Conservation (phyloP, 1,139 yeast genomes). For the Yamadazyma sp. region DNA sequence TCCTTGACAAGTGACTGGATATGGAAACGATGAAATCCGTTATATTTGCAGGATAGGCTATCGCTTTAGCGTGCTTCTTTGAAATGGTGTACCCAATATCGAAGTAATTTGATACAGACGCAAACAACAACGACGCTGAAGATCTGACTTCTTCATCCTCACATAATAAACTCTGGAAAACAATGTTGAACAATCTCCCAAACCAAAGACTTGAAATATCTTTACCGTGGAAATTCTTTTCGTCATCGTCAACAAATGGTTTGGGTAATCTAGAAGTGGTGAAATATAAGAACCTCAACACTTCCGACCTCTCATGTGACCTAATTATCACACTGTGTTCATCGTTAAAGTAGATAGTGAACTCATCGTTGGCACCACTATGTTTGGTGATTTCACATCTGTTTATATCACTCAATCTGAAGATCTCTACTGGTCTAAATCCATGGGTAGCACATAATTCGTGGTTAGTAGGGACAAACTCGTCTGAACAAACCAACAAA, state of each 20-base stretch:
- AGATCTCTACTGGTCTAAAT: conserved; percentile 52
- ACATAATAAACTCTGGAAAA: conserved; percentile 67
- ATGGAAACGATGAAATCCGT: conserved; percentile 62
- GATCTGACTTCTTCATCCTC: conserved; percentile 58
- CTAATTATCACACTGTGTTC: conserved; percentile 50
- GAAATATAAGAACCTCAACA: conserved; percentile 67
- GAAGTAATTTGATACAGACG: conserved; percentile 62
- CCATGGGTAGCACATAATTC: conserved; percentile 27
- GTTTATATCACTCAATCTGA: conserved; percentile 49
- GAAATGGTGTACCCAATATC: conserved; percentile 61
- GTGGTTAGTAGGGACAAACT: conserved; percentile 23
- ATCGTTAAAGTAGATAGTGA: conserved; percentile 54
- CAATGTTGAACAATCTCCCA: conserved; percentile 63
- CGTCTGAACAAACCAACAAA: conserved; percentile 54
- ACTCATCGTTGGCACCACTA: conserved; percentile 47
- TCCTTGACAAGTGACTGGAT: conserved; percentile 55
- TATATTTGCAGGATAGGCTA: conserved; percentile 73
- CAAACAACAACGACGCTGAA: conserved; percentile 64
- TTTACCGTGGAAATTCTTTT: conserved; percentile 16
- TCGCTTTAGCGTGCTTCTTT: conserved; percentile 56
- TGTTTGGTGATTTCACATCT: conserved; percentile 52
- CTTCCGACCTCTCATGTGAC: conserved; percentile 64
- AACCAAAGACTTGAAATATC: conserved; percentile 42
- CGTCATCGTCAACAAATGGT: conserved; percentile 21
- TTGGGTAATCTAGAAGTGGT: conserved; percentile 55